These are phyloP conservation scores for Coelastrella sp. DNA, from an alignment of 139 green algal species.

Conservation along the genomic window DNA sequence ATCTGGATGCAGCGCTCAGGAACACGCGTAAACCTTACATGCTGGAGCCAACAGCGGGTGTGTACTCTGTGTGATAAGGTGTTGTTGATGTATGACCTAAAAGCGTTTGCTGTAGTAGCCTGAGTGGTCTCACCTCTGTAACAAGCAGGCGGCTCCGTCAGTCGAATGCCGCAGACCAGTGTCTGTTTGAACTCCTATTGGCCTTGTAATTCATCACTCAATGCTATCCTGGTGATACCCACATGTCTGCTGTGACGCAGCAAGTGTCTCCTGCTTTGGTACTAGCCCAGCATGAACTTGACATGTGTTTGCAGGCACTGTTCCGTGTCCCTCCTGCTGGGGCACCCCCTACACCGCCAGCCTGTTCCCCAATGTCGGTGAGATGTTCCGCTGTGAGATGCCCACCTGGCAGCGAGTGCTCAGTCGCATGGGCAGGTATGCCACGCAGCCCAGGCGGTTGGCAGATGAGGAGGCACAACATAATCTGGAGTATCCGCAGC, in stretches of 20 bases:
- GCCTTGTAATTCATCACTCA: no score
- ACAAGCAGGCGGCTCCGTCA: no score
- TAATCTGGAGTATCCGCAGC: conserved; percentile 48
- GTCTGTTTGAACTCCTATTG: no score
- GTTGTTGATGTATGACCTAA: no score
- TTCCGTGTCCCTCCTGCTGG: conserved; percentile 56
- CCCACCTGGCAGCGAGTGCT: conserved; percentile 55
- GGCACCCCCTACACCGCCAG: conserved; percentile 50
- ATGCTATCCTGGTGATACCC: no score
- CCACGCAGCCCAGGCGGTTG: conserved; percentile 16
- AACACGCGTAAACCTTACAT: conserved; percentile 62
- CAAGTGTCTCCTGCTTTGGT: no score
- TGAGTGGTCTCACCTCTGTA: no score
- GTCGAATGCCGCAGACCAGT: no score
- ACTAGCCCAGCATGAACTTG: no score
- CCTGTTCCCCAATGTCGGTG: conserved; percentile 59
- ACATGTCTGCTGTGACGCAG: no score
- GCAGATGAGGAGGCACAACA: conserved; percentile 18
- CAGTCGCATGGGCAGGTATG: conserved; percentile 40
- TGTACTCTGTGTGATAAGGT: not conserved
- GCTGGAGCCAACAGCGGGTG: conserved; percentile 61
- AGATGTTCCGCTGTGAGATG: conserved; percentile 56
- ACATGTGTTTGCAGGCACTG: conserved; percentile 60
- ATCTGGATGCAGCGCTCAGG: conserved; percentile 65
- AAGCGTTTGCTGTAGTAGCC: no score